phyloP scores from a whole-genome alignment of 176 grass and related monocot species.

The Oropetium thomaeum region DNA sequence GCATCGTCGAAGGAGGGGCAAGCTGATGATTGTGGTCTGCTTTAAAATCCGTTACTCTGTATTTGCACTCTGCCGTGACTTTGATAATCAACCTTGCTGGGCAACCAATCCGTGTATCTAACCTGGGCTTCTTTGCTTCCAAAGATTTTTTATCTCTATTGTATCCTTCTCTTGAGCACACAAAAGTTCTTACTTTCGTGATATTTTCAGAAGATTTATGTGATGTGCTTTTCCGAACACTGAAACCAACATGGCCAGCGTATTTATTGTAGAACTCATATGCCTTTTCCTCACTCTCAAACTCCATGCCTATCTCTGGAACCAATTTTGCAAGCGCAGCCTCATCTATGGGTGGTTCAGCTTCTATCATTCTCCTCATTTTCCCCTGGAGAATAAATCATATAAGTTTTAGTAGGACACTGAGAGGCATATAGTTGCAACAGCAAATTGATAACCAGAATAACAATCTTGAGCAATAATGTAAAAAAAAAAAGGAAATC shows the following conservation, averaged over 20 bases:
- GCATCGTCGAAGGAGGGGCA: constrained; percentile 93
- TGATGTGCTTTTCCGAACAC: constrained; percentile 94
- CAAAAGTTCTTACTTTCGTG: constrained; percentile 92
- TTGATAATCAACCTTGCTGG: constrained; percentile 92
- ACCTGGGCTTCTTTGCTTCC: constrained; percentile 91
- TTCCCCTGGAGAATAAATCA: constrained; percentile 62
- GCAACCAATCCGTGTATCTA: constrained; percentile 96
- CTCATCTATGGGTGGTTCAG: constrained; percentile 74
- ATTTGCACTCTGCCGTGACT: constrained; percentile 70
- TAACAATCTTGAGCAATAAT: neutral
- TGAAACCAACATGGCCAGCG: constrained; percentile 95
- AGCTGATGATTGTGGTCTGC: constrained; percentile 94
- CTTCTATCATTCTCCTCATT: constrained; percentile 96
- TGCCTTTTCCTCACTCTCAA: constrained; percentile 74
- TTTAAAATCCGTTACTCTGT: constrained; percentile 90
- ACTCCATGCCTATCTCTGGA: constrained; percentile 83
- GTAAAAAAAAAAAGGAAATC: neutral
- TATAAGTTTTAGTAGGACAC: constrained; percentile 16
- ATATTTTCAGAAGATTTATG: constrained; percentile 89
- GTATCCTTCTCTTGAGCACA: constrained; percentile 96
- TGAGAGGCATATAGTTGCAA: neutral
- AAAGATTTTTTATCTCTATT: constrained; percentile 92
- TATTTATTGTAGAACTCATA: constrained; percentile 94
- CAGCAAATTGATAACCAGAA: neutral
- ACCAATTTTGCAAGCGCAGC: constrained; percentile 68